Evolutionary conservation across 2,329 filamentous ascomycete species (phyloP).

Genomic region (Cadophora malorum): DNA sequence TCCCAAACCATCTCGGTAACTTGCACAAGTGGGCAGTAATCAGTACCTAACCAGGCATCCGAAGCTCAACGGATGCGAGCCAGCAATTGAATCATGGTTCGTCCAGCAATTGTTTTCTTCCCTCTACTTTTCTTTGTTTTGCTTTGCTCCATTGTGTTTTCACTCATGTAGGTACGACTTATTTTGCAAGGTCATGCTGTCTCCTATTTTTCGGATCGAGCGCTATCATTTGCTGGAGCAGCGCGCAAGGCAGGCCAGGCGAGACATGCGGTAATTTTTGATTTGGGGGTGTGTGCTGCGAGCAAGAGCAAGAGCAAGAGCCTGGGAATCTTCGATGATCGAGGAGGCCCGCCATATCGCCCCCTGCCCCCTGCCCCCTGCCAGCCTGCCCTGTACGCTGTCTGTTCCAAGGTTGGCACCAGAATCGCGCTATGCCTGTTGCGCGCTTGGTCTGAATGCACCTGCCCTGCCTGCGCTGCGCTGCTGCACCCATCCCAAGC

Average conservation of each 20-base stretch:
- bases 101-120: not conserved
- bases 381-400: not conserved
- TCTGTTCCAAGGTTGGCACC: not conserved
- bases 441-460: not conserved
- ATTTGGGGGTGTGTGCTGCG: not conserved
- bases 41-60: conserved; percentile 7
- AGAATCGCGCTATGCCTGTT: no score
- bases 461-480: not conserved
- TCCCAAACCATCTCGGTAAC: no score
- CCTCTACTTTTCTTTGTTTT: not conserved
- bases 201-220: not conserved
- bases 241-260: not conserved
- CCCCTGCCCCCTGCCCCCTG: not conserved
- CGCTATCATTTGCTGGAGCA: not conserved
- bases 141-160: not conserved
- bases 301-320: no score
- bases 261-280: not conserved
- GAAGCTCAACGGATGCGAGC: not conserved
- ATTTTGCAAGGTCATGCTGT: not conserved
- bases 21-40: no score
- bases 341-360: not conserved
- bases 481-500: not conserved
- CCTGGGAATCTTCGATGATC: not conserved
- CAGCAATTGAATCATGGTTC: not conserved
- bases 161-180: not conserved